Evolutionary conservation across 2,329 filamentous ascomycete genomes (phyloP).

Genomic region (Colletotrichum limetticola): DNA sequence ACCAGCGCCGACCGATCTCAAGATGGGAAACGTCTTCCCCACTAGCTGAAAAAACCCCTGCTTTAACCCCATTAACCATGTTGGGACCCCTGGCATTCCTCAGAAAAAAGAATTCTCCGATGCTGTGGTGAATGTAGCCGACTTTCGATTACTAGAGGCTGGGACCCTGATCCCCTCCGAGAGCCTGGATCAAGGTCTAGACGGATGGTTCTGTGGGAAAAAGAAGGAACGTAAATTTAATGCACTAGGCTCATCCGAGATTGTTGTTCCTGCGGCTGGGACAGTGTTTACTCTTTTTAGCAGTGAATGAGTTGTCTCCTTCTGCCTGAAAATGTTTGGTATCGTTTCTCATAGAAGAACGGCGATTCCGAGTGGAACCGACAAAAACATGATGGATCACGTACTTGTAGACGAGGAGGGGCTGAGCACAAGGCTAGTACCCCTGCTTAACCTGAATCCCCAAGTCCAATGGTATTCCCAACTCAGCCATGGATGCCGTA

Average conservation of each 20-base stretch:
- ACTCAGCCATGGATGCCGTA: not conserved
- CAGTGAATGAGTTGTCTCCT: not conserved
- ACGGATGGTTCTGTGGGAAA: no score
- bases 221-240: not conserved
- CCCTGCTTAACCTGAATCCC: not conserved
- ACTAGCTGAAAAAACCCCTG: not conserved
- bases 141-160: not conserved
- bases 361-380: not conserved
- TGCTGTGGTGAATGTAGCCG: not conserved
- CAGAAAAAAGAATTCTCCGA: not conserved
- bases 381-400: not conserved
- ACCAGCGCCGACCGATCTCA: not conserved
- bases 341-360: not conserved
- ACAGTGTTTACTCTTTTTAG: not conserved
- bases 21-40: not conserved
- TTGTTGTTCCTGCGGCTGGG: not conserved
- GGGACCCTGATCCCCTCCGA: not conserved
- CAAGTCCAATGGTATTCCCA: not conserved
- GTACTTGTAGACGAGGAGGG: not conserved
- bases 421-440: not conserved
- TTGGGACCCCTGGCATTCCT: not conserved
- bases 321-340: not conserved
- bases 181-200: not conserved
- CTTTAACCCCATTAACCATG: not conserved
- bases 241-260: not conserved